phyloP scores from a whole-genome alignment of 495 filamentous ascomycete species.

The Xylaria palmicola region DNA sequence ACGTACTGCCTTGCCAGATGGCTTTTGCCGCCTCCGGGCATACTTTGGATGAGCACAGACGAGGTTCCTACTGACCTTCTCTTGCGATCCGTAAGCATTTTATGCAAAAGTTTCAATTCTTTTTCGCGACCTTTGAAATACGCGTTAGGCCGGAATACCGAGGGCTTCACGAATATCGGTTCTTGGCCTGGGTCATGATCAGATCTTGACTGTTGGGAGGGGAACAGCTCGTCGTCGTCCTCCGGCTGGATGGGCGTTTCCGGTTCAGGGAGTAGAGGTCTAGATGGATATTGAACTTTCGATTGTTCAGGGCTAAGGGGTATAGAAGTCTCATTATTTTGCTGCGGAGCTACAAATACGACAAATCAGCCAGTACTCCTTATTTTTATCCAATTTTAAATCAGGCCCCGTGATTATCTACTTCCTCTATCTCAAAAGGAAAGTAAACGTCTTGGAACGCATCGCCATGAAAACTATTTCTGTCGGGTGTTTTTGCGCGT shows the following conservation, averaged over 20 bases:
- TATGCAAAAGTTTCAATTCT: slow-evolving; percentile 66
- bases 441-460: slow-evolving; percentile 27
- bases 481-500: slow-evolving; percentile 20
- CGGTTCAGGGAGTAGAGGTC: slow-evolving; percentile 26
- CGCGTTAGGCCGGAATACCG: slow-evolving; percentile 74
- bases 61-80: slow-evolving; percentile 61
- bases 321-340: slow-evolving; percentile 38
- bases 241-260: slow-evolving; percentile 21
- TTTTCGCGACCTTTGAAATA: slow-evolving; percentile 73
- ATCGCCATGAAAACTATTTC: slow-evolving; percentile 27
- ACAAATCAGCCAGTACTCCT: slow-evolving; percentile 32
- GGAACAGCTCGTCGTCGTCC: slow-evolving; percentile 30
- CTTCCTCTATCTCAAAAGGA: slow-evolving; percentile 35
- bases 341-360: slow-evolving; percentile 35
- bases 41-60: slow-evolving; percentile 68
- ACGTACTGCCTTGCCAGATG: slow-evolving; percentile 83
- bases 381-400: slow-evolving; percentile 30
- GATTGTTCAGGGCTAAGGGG: slow-evolving; percentile 27
- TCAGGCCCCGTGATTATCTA: slow-evolving; percentile 24
- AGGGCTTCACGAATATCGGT: slow-evolving; percentile 65
- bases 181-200: slow-evolving; percentile 29
- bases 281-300: slow-evolving; percentile 31
- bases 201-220: slow-evolving; percentile 30
- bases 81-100: slow-evolving; percentile 63
- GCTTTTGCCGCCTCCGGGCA: slow-evolving; percentile 78